Evolutionary conservation across 1,284 basidiomycete genomes (phyloP).

Genomic region (Peniophora sp.): DNA sequence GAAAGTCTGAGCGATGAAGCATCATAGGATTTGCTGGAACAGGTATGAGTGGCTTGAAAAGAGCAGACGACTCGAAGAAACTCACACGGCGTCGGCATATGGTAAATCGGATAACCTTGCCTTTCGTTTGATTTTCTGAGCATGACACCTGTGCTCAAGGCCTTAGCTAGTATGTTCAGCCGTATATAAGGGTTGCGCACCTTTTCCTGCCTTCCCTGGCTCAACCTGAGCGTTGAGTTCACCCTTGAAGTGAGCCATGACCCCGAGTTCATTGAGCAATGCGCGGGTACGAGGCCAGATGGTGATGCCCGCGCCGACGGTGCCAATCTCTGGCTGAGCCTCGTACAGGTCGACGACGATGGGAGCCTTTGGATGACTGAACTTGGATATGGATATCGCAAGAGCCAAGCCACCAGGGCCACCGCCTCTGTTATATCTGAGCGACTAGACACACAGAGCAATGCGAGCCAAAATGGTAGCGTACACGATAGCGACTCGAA

Average conservation of each 20-base stretch:
- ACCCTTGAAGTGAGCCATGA: conserved; percentile 24
- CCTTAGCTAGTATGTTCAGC: too few relatives aligned
- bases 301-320: conserved; percentile 27
- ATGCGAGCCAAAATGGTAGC: too few relatives aligned
- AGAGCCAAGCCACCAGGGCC: conserved; percentile 31
- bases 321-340: conserved; percentile 23
- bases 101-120: conserved; percentile 11
- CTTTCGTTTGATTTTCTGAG: conserved; percentile 13
- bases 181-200: too few relatives aligned
- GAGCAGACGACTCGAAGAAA: neutral
- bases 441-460: too few relatives aligned
- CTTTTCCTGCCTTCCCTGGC: neutral
- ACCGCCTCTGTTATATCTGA: conserved; percentile 25
- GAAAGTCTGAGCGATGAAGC: conserved; percentile 3
- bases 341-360: conserved; percentile 29
- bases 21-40: conserved; percentile 2
- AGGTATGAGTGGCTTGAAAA: neutral
- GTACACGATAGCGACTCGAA: too few relatives aligned
- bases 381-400: conserved; percentile 25
- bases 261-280: conserved; percentile 18
- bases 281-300: conserved; percentile 30
- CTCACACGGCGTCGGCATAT: conserved; percentile 10
- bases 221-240: conserved; percentile 14
- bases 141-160: conserved; percentile 12
- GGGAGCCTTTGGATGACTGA: conserved; percentile 13